These are phyloP conservation scores for Paecilomyces fulvus DNA, from an alignment of 2,329 filamentous ascomycete genomes.

Conservation along the genomic window DNA sequence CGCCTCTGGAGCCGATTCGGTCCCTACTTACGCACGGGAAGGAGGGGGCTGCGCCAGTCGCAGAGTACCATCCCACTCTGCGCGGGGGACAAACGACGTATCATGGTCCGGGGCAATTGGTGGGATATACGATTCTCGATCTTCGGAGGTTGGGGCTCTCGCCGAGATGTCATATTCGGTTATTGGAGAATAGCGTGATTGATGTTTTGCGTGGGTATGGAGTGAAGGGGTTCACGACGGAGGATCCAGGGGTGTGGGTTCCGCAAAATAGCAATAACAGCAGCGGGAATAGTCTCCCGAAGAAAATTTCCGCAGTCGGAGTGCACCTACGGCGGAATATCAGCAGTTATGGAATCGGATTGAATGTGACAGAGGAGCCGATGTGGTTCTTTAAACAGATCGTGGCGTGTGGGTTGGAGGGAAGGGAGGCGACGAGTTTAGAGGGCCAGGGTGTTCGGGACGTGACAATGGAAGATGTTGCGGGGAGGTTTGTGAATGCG, in stretches of 20 bases:
- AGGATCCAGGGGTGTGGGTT: slow-evolving; percentile 82
- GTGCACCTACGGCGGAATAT: slow-evolving; percentile 84
- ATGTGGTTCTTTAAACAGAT: slow-evolving; percentile 66
- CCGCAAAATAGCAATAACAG: slow-evolving; percentile 11
- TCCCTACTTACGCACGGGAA: slow-evolving; percentile 18
- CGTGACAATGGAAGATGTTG: slow-evolving; percentile 30
- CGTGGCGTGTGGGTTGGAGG: slow-evolving; percentile 80
- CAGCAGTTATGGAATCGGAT: slow-evolving; percentile 72
- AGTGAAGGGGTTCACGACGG: slow-evolving; percentile 55
- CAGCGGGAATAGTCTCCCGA: slow-evolving; percentile 9
- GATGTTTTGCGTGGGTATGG: slow-evolving; percentile 53
- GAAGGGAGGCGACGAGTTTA: slow-evolving; percentile 70
- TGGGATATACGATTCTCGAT: slow-evolving; percentile 89
- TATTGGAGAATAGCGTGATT: slow-evolving; percentile 71
- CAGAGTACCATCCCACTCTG: slow-evolving; percentile 61
- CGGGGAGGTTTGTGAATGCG: slow-evolving; percentile 25
- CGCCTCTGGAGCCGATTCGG: slow-evolving; percentile 28
- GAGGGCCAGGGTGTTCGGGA: slow-evolving; percentile 39
- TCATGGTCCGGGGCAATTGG: slow-evolving; percentile 86
- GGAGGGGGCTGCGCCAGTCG: slow-evolving; percentile 30
- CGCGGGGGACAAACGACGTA: slow-evolving; percentile 90
- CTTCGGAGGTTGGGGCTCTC: slow-evolving; percentile 59
- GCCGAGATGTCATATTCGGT: slow-evolving; percentile 66
- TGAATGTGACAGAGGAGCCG: slow-evolving; percentile 47
- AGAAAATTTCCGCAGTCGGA: slow-evolving; percentile 81